Evolutionary conservation across 495 filamentous ascomycete species (phyloP), one percentile per base, ranked within the genome.

Genomic region (Sabuloglossum arenarium): DNA sequence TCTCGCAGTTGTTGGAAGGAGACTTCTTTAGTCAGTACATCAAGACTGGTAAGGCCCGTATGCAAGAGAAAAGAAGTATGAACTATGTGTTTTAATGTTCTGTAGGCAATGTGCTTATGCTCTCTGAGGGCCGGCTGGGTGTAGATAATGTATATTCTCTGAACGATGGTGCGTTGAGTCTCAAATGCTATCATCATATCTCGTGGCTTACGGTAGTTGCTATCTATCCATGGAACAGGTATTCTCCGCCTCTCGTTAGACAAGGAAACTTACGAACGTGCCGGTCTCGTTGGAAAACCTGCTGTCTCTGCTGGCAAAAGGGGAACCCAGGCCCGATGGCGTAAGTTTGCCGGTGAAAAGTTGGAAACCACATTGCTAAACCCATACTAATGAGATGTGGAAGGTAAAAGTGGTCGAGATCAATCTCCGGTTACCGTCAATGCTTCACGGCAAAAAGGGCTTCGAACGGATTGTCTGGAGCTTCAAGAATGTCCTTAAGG

Each of bases 381-480:
- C 14, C 24, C 28, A n/a, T n/a, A 6, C 30, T 31, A 50, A 47
- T 29, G 11, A 50, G 39, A 55, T 28, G 25, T 53, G 32, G 11
- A 9, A 0, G 16, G 16, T 32, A 51, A 6, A 58, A 91, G 88
- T 83, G 23, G 77, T 98, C 49, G 81, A 94, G 63, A 70, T 88
- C 34, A 81, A 97, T 54, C 75, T 98, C 16, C 78, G 86, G 5
- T 72, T 75, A 28, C 80, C 84, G 0, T 85, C 81, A 11, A 95
- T 95, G 86, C 64, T 87, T 8, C 86, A 86, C 62, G 91, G 90
- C 28, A 94, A 90, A 66, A 93, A 91, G 61, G 85, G 83, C 0
- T 96, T 96, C 59, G 82, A 93, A 57, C 77, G 87, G 45, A 76
- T 96, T 39, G 70, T 85, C 14, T 88, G 87, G 71, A 88, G 88